Base-by-base conservation (phyloP, 2,329 filamentous ascomycete species). In the Neocatenulostroma microsporum region DNA sequence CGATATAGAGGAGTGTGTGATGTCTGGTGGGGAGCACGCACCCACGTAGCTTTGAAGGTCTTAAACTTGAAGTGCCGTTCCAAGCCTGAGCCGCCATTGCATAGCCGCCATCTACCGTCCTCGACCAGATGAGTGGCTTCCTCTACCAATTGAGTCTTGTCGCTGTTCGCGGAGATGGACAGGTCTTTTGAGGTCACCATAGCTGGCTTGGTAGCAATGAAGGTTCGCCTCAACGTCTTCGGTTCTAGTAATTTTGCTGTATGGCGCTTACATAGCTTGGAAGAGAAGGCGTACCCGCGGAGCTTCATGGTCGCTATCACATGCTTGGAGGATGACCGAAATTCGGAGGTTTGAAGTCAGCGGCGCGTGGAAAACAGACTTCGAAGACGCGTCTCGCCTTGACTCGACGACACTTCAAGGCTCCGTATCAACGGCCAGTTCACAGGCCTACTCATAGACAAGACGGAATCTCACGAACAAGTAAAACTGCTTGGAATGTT, bases 11-110 rank as follows among this genome's bases (percentile, higher is more conserved):
- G n/a, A 29, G n/a, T 18, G 15, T 8, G 34, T n/a, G n/a, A n/a
- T n/a, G n/a, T n/a, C n/a, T 28, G 28, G 28, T 12, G 17, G 11
- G 14, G 28, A 13, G 15, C 2, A 48, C 49, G 18, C 42, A 63
- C 61, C 61, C 61, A 64, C 8, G 61, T 58, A 3, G 48, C 42
- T 24, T 54, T 58, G 39, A 64, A 64, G 3, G 52, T 59, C 45
- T 58, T 58, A 49, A 64, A 64, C 34, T 49, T 50, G 41, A 64
- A 62, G 1, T 43, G 37, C 17, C 58, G 40, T 45, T 62, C 54
- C 6, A 63, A 33, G 0, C 57, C 60, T 40, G 51, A 55, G 3
- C 55, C 54, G 15, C 56, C 44, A 9, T 50, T 39, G 34, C 51
- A 57, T 3, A 62, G 28, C 14, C 40, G 41, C 61, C 61, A 63